A percentile compares a stretch with the other conserved stretches of the same genome.
phyloP scores from a whole-genome alignment of 768 basidiomycete genomes.

The Tremella fuciformis region DNA sequence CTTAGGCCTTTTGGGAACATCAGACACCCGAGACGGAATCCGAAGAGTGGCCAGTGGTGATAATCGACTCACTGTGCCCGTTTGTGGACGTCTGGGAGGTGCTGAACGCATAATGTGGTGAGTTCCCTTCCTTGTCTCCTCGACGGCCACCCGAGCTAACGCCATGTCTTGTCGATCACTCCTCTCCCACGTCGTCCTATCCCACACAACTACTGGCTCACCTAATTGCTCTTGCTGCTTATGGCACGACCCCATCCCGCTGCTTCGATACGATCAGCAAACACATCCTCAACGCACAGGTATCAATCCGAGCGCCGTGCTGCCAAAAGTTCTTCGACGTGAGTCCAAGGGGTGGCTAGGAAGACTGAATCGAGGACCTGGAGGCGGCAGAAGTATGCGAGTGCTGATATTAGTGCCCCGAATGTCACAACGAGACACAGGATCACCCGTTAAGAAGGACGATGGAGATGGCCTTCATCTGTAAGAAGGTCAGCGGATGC shows the following conservation, averaged over 20 bases:
- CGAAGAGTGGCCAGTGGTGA: too few relatives aligned
- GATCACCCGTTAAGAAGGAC: slow-evolving; percentile 71
- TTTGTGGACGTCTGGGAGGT: too few relatives aligned
- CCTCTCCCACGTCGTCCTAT: too few relatives aligned
- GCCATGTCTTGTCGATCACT: too few relatives aligned
- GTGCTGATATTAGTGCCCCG: slow-evolving; percentile 60
- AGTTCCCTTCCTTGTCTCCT: background rate
- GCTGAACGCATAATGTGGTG: slow-evolving; percentile 2
- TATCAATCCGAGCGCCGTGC: slow-evolving; percentile 91
- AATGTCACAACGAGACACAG: slow-evolving; percentile 86
- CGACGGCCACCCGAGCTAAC: too few relatives aligned
- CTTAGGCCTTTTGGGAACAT: too few relatives aligned
- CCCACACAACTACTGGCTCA: too few relatives aligned
- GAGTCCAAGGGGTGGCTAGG: slow-evolving; percentile 18
- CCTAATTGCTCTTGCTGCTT: too few relatives aligned
- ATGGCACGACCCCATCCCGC: too few relatives aligned
- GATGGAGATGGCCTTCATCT: slow-evolving; percentile 76
- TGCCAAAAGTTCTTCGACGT: slow-evolving; percentile 95
- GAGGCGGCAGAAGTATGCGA: background rate
- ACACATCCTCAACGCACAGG: slow-evolving; percentile 94
- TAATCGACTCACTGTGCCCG: too few relatives aligned
- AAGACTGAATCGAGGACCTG: too few relatives aligned
- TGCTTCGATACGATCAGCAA: slow-evolving; percentile 60
- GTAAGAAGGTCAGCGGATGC: slow-evolving; percentile 63
- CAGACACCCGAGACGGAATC: too few relatives aligned